Evolutionary conservation across 2,329 filamentous ascomycete genomes (phyloP).

Genomic region (Exophiala bonariae): DNA sequence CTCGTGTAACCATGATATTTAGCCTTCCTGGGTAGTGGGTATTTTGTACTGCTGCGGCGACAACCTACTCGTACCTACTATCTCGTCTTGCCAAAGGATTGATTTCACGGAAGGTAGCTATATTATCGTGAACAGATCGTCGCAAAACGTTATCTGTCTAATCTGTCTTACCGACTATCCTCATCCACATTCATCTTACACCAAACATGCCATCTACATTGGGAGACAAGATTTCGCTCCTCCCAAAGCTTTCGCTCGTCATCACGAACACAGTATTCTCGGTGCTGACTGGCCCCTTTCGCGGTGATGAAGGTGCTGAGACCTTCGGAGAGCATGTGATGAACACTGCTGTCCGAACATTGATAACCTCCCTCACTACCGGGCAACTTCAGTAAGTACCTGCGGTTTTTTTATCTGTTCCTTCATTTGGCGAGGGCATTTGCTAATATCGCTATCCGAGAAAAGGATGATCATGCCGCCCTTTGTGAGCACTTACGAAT

Average conservation of each 20-base stretch:
- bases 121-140: too few species aligned
- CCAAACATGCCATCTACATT: constrained; percentile 25
- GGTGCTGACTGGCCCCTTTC: constrained; percentile 37
- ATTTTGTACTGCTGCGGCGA: too few species aligned
- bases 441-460: not conserved
- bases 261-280: constrained; percentile 31
- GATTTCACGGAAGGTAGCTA: too few species aligned
- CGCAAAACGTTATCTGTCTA: too few species aligned
- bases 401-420: too few species aligned
- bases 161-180: too few species aligned
- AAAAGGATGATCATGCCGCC: constrained; percentile 10
- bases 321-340: constrained; percentile 35
- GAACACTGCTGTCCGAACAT: constrained; percentile 30
- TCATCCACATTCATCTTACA: too few species aligned
- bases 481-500: constrained; percentile 11
- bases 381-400: constrained; percentile 20
- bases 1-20: too few species aligned
- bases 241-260: constrained; percentile 31
- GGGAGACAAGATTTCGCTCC: constrained; percentile 36
- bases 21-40: too few species aligned
- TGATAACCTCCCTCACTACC: constrained; percentile 5
- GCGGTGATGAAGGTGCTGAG: constrained; percentile 36
- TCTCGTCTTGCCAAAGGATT: too few species aligned
- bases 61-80: too few species aligned
- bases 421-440: too few species aligned